Evolutionary conservation across 2,329 filamentous ascomycete species (phyloP).

Genomic region (Xylaria sp.): DNA sequence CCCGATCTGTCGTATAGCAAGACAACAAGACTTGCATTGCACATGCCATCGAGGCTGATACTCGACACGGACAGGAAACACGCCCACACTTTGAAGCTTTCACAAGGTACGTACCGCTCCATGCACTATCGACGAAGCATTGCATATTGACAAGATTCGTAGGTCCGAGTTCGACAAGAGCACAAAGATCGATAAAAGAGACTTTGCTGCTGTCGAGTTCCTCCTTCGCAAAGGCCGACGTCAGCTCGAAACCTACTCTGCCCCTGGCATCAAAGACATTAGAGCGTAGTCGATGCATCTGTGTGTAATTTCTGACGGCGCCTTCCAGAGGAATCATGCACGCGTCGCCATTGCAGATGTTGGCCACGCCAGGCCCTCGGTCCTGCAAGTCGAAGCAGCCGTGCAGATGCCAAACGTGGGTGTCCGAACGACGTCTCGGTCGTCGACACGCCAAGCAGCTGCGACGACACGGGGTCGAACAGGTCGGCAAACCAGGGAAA

Average conservation of each 20-base stretch:
- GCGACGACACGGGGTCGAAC: not conserved
- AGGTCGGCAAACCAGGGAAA: slow-evolving; percentile 13
- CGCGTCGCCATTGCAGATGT: not conserved
- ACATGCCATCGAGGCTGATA: slow-evolving; percentile 5
- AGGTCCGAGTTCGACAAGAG: slow-evolving; percentile 81
- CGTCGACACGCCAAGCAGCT: not conserved
- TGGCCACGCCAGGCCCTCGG: not conserved
- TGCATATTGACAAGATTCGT: slow-evolving; percentile 11
- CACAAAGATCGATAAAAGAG: slow-evolving; percentile 73
- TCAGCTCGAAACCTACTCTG: slow-evolving; percentile 82
- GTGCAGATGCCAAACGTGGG: not conserved
- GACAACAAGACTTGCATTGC: too few relatives aligned
- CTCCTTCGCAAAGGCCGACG: slow-evolving; percentile 79
- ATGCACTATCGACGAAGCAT: not conserved
- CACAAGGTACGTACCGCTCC: slow-evolving; percentile 56
- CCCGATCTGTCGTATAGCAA: too few relatives aligned
- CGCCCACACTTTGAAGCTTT: slow-evolving; percentile 68
- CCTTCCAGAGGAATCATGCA: not conserved
- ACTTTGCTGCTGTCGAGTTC: slow-evolving; percentile 86
- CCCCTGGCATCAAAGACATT: slow-evolving; percentile 80
- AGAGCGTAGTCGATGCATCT: slow-evolving; percentile 38
- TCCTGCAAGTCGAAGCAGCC: not conserved
- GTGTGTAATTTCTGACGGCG: not conserved
- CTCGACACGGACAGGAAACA: slow-evolving; percentile 50
- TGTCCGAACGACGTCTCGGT: not conserved